A percentile compares a stretch with the other conserved stretches of the same genome.
These are phyloP conservation scores for Mucor piriformis DNA, from an alignment of 371 early-diverging fungal species.

Conservation along the genomic window DNA sequence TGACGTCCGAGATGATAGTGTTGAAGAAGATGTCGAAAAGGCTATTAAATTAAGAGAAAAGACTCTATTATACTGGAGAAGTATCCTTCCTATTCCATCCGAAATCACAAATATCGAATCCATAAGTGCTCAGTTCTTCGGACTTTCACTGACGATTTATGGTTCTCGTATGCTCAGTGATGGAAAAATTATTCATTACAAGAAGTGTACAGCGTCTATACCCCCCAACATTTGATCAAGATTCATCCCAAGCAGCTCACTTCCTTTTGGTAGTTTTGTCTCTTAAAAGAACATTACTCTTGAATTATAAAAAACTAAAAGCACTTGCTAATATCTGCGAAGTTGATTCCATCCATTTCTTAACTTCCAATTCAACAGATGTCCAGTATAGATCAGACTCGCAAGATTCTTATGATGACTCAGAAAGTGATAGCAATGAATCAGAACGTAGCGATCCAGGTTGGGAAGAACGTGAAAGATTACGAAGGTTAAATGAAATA, in stretches of 20 bases:
- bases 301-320: neutral
- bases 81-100: neutral
- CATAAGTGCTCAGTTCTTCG: conserved; percentile 11
- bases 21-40: neutral
- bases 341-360: neutral
- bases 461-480: neutral
- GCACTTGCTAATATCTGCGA: neutral
- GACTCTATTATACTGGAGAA: neutral
- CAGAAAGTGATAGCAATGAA: neutral
- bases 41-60: neutral
- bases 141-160: conserved; percentile 1
- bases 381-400: neutral
- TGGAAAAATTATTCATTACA: conserved; percentile 14
- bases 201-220: conserved; percentile 1
- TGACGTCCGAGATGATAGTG: neutral
- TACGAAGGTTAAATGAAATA: neutral
- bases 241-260: conserved; percentile 1
- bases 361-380: neutral
- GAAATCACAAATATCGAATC: conserved; percentile 20
- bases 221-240: neutral
- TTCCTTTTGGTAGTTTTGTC: conserved; percentile 9
- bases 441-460: neutral
- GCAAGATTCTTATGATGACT: neutral
- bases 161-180: conserved; percentile 8
- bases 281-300: neutral